Conservation (phyloP, 208 protist genomes). For the Acanthamoeba castellanii region DNA sequence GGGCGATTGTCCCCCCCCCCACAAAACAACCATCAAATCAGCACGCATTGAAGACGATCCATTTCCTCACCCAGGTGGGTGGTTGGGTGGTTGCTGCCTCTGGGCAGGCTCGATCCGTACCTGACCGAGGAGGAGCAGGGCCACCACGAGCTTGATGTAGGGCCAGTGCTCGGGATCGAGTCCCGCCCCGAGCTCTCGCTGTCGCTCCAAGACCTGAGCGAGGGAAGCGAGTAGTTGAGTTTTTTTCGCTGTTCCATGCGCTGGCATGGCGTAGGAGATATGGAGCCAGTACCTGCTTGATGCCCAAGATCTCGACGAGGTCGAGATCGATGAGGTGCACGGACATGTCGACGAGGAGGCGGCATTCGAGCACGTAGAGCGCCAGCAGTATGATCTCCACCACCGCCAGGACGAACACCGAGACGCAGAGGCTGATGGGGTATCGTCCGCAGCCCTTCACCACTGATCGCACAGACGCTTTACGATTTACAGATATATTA, state of each 20-base stretch:
- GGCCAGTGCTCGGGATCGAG: constrained; percentile 35
- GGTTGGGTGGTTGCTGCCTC: too few relatives aligned
- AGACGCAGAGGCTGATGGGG: neutral
- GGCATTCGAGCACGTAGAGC: constrained; percentile 47
- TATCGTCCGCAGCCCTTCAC: neutral
- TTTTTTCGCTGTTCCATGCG: neutral
- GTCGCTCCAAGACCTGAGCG: neutral
- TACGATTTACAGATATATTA: neutral
- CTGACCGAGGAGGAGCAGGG: constrained; percentile 33
- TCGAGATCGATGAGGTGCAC: constrained; percentile 64
- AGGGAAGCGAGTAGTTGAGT: too few relatives aligned
- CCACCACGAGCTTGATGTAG: constrained; percentile 63
- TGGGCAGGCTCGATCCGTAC: neutral
- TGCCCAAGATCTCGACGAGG: constrained; percentile 41
- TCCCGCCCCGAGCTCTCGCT: constrained; percentile 26
- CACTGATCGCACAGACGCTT: neutral
- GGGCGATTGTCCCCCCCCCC: neutral
- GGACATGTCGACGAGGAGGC: constrained; percentile 65
- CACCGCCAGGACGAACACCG: neutral
- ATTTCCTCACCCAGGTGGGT: too few relatives aligned
- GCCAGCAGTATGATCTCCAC: constrained; percentile 66
- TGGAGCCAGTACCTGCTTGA: constrained; percentile 9
- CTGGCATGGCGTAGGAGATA: neutral
- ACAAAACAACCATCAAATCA: neutral
- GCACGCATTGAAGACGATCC: neutral